Evolutionary conservation across 805 yeast species (phyloP).

Genomic region (Starmerella stigmatis): DNA sequence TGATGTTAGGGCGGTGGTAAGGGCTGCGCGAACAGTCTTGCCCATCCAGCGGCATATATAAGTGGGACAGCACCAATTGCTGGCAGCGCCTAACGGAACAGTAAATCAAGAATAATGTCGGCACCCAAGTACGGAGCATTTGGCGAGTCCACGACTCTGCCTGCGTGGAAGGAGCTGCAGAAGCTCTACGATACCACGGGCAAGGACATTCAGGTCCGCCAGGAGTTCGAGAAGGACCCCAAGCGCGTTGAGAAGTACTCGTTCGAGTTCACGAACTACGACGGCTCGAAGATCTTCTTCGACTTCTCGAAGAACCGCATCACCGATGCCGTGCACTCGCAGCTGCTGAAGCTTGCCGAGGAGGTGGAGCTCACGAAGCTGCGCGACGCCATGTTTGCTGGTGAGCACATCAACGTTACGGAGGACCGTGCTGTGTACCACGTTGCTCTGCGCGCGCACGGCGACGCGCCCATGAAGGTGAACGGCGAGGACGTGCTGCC

Average conservation of each 20-base stretch:
- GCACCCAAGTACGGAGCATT: slow-evolving; percentile 16
- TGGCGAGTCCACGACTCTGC: slow-evolving; percentile 37
- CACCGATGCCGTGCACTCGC: slow-evolving; percentile 64
- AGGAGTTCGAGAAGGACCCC: slow-evolving; percentile 66
- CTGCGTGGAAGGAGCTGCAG: slow-evolving; percentile 78
- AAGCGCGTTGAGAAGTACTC: slow-evolving; percentile 67
- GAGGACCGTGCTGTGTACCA: slow-evolving; percentile 92
- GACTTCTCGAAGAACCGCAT: slow-evolving; percentile 93
- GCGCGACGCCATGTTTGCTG: slow-evolving; percentile 85
- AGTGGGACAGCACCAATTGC: neutral
- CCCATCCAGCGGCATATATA: slow-evolving; percentile 1
- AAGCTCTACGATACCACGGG: slow-evolving; percentile 58
- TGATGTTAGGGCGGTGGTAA: too few species aligned
- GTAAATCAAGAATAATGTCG: slow-evolving; percentile 4
- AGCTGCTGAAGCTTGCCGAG: slow-evolving; percentile 68
- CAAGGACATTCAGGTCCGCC: slow-evolving; percentile 58
- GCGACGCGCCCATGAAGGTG: slow-evolving; percentile 71
- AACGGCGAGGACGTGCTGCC: slow-evolving; percentile 85
- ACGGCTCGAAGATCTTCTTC: slow-evolving; percentile 78
- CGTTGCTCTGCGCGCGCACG: slow-evolving; percentile 90
- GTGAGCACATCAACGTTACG: slow-evolving; percentile 89
- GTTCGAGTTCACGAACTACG: slow-evolving; percentile 69
- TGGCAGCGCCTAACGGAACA: neutral
- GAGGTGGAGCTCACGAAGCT: slow-evolving; percentile 80
- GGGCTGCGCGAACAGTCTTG: neutral